Conservation (phyloP, 176 grass and related monocot species). For the Thinopyrum elongatum region DNA sequence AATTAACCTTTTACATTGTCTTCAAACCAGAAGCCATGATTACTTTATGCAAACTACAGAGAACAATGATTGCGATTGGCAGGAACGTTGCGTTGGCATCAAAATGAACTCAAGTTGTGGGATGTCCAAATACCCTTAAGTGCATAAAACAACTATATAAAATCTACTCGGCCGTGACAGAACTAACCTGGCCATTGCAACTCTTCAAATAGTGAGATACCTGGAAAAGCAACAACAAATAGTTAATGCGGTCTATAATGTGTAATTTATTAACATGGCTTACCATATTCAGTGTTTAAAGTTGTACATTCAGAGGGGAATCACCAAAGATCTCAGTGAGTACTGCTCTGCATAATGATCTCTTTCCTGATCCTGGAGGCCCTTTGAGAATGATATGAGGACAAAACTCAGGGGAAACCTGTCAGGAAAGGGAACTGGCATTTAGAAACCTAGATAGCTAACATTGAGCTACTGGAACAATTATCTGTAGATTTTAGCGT, state of each 20-base stretch:
- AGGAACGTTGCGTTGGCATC: neutral
- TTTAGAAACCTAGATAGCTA: conserved; percentile 19
- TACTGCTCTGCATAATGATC: conserved; percentile 60
- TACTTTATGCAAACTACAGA: conserved; percentile 17
- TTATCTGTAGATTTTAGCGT: conserved; percentile 6
- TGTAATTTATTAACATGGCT: neutral
- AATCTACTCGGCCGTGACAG: neutral
- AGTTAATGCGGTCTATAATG: conserved; percentile 14
- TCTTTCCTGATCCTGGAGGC: conserved; percentile 65
- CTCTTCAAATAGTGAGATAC: conserved; percentile 66
- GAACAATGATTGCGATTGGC: neutral
- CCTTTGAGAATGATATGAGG: conserved; percentile 78
- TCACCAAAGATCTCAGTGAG: conserved; percentile 65
- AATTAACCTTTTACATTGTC: neutral
- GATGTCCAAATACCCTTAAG: neutral
- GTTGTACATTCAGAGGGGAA: conserved; percentile 59
- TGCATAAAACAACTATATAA: neutral
- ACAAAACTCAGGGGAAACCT: conserved; percentile 48
- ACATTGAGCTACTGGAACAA: neutral
- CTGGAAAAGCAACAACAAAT: conserved; percentile 43
- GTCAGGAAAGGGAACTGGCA: conserved; percentile 3
- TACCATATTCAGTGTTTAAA: conserved; percentile 16
- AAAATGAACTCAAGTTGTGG: neutral
- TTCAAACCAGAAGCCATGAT: neutral
- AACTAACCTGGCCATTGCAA: conserved; percentile 56